phyloP scores from a whole-genome alignment of 495 filamentous ascomycete species.

The Penicillium daleae region DNA sequence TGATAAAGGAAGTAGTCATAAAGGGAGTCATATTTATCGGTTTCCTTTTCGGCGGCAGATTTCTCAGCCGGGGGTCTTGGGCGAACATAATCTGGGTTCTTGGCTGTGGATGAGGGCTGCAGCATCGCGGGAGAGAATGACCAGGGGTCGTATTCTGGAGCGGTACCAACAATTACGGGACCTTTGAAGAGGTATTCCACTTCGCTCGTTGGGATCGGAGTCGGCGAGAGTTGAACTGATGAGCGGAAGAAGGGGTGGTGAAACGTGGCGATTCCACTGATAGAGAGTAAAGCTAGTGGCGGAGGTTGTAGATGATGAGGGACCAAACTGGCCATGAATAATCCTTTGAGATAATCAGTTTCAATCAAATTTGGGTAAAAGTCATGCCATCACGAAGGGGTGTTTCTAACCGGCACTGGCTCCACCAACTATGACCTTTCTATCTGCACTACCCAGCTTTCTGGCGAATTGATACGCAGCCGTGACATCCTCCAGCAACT shows the following conservation, averaged over 20 bases:
- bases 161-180: neutral
- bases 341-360: neutral
- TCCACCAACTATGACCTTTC: slow-evolving; percentile 1
- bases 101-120: neutral
- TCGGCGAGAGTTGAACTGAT: neutral
- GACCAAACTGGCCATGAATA: neutral
- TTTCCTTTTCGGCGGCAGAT: neutral
- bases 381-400: neutral
- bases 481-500: slow-evolving; percentile 8
- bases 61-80: neutral
- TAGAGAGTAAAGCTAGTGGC: neutral
- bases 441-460: neutral
- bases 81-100: neutral
- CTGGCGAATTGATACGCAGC: slow-evolving; percentile 1
- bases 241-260: slow-evolving; percentile 6
- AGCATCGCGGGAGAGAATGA: neutral
- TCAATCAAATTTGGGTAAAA: neutral
- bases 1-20: slow-evolving; percentile 8
- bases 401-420: neutral
- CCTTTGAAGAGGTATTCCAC: slow-evolving; percentile 1
- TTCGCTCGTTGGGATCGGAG: neutral
- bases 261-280: slow-evolving; percentile 5
- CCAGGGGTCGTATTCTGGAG: neutral
- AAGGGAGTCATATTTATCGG: neutral
- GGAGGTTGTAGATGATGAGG: slow-evolving; percentile 4